Evolutionary conservation across 1,284 basidiomycete species (phyloP).

Genomic region (Phellopilus nigrolimitatus): DNA sequence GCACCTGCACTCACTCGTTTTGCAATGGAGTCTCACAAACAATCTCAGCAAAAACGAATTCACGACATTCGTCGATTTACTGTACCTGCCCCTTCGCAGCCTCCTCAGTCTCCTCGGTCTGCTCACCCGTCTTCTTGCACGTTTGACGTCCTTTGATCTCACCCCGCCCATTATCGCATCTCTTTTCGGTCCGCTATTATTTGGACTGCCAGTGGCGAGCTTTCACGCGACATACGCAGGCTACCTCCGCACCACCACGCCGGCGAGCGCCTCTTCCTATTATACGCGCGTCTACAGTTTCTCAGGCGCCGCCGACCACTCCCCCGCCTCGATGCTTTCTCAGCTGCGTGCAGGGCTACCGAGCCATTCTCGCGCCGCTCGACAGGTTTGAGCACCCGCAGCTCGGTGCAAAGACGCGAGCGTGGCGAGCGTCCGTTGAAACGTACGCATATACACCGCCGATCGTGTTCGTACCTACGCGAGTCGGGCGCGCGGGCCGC

Average conservation of each 20-base stretch:
- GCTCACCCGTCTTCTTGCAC: too few relatives aligned
- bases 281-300: slow-evolving; percentile 80
- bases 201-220: too few relatives aligned
- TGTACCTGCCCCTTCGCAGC: too few relatives aligned
- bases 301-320: slow-evolving; percentile 50
- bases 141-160: too few relatives aligned
- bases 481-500: slow-evolving; percentile 54
- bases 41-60: slow-evolving; percentile 68
- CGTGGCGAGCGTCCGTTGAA: slow-evolving; percentile 67
- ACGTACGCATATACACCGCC: slow-evolving; percentile 76
- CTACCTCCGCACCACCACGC: slow-evolving; percentile 81
- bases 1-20: too few relatives aligned
- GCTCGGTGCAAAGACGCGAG: slow-evolving; percentile 67
- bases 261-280: slow-evolving; percentile 82
- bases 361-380: slow-evolving; percentile 50
- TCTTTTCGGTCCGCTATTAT: too few relatives aligned
- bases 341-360: slow-evolving; percentile 85
- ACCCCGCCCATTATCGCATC: too few relatives aligned
- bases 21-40: too few relatives aligned
- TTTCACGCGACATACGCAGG: slow-evolving; percentile 76
- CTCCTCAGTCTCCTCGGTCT: too few relatives aligned
- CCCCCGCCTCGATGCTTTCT: slow-evolving; percentile 72
- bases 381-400: slow-evolving; percentile 40
- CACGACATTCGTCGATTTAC: slow-evolving; percentile 52
- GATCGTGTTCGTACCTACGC: slow-evolving; percentile 74